These are phyloP conservation scores for Wilhelminamyces savonicus DNA, from an alignment of 805 yeast species.

Conservation along the genomic window DNA sequence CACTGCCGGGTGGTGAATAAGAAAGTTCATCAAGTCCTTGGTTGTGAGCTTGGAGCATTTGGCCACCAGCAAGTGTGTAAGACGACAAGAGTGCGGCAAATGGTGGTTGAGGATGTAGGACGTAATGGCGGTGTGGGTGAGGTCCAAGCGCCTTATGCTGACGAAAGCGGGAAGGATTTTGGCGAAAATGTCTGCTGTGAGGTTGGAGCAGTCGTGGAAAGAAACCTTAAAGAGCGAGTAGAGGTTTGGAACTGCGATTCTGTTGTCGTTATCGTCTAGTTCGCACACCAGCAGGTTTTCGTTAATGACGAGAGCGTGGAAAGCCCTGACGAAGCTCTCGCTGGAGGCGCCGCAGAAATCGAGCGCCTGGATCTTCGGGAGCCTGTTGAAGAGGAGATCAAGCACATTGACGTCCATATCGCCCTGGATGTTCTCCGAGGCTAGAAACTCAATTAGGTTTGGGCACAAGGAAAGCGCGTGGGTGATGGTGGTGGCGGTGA, in stretches of 20 bases:
- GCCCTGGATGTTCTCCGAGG: constrained; percentile 78
- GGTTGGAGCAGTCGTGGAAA: constrained; percentile 82
- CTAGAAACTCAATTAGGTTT: constrained; percentile 70
- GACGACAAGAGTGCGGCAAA: constrained; percentile 49
- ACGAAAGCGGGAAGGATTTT: constrained; percentile 52
- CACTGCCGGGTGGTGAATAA: constrained; percentile 66
- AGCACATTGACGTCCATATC: constrained; percentile 65
- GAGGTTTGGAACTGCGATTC: constrained; percentile 8
- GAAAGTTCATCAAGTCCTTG: constrained; percentile 61
- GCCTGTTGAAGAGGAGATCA: constrained; percentile 45
- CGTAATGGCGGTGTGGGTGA: constrained; percentile 74
- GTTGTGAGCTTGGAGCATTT: constrained; percentile 59
- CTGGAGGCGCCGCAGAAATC: constrained; percentile 90
- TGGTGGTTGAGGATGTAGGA: constrained; percentile 48
- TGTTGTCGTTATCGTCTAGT: constrained; percentile 2
- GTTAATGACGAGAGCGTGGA: constrained; percentile 34
- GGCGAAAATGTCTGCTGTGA: constrained; percentile 51
- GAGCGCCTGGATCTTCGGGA: constrained; percentile 55
- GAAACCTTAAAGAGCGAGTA: constrained; percentile 61
- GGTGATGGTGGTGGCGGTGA: constrained; percentile 66
- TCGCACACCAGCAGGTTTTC: constrained; percentile 14
- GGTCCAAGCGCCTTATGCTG: constrained; percentile 61
- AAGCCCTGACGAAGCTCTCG: constrained; percentile 51
- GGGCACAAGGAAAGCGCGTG: constrained; percentile 59
- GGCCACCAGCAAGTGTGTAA: constrained; percentile 59